These are phyloP conservation scores for Hypoxylon sp. DNA, from an alignment of 2,329 filamentous ascomycete genomes.

Conservation along the genomic window DNA sequence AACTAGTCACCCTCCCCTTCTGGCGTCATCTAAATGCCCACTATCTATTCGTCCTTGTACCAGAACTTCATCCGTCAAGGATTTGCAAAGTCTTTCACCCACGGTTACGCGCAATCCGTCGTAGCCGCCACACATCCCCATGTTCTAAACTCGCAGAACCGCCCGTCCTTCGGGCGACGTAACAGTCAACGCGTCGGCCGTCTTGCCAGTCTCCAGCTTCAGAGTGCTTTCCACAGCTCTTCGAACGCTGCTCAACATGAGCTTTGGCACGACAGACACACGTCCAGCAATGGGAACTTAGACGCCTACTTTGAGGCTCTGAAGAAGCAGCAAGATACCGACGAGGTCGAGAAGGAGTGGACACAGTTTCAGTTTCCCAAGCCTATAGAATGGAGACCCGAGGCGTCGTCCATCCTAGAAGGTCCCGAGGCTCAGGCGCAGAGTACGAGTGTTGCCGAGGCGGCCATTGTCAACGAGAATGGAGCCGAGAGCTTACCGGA, in stretches of 20 bases:
- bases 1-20: slow-evolving; percentile 62
- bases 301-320: slow-evolving; percentile 93
- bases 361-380: slow-evolving; percentile 89
- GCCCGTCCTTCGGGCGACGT: slow-evolving; percentile 67
- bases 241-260: slow-evolving; percentile 63
- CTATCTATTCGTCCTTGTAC: slow-evolving; percentile 73
- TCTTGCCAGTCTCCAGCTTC: slow-evolving; percentile 71
- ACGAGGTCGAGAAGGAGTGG: slow-evolving; percentile 80
- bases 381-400: slow-evolving; percentile 86
- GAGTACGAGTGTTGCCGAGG: slow-evolving; percentile 51
- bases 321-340: slow-evolving; percentile 66
- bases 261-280: slow-evolving; percentile 60
- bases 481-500: slow-evolving; percentile 48
- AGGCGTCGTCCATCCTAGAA: slow-evolving; percentile 60
- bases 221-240: slow-evolving; percentile 75
- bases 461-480: slow-evolving; percentile 41
- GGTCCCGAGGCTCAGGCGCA: slow-evolving; percentile 67
- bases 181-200: slow-evolving; percentile 63
- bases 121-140: slow-evolving; percentile 88
- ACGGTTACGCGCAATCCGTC: slow-evolving; percentile 97
- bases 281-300: slow-evolving; percentile 71
- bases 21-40: slow-evolving; percentile 89
- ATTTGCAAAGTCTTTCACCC: slow-evolving; percentile 95
- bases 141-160: slow-evolving; percentile 78
- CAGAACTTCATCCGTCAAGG: slow-evolving; percentile 93